Conservation (phyloP, 805 yeast species). For the Kuraishia hungarica region DNA sequence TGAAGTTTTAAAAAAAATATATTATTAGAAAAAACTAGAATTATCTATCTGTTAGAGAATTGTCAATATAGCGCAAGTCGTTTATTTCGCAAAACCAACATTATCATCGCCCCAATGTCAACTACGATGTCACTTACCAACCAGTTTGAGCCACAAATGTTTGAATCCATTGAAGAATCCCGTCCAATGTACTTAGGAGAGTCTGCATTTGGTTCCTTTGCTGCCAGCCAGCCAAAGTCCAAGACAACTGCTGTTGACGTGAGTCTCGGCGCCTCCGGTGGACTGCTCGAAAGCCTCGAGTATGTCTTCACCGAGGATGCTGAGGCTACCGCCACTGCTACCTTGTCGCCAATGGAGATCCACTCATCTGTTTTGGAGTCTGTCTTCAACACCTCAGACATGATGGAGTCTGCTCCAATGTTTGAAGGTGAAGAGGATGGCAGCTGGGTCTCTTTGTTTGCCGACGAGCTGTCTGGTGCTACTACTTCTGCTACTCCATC, state of each 20-base stretch:
- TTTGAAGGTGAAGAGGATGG: conserved; percentile 45
- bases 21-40: not conserved
- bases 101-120: conserved; percentile 6
- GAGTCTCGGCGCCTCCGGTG: not conserved
- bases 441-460: conserved; percentile 59
- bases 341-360: conserved; percentile 42
- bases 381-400: conserved; percentile 18
- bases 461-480: conserved; percentile 26
- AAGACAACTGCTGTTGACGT: not conserved
- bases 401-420: conserved; percentile 42
- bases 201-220: conserved; percentile 20
- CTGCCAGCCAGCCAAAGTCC: conserved; percentile 4
- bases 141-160: not conserved
- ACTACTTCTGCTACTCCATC: conserved; percentile 12
- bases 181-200: conserved; percentile 23
- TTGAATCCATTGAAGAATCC: not conserved
- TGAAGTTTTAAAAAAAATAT: too few relatives aligned
- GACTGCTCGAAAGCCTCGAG: not conserved
- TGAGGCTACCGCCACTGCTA: conserved; percentile 4
- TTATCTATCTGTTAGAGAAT: not conserved
- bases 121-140: not conserved
- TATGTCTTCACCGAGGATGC: not conserved
- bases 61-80: not conserved
- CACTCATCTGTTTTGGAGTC: conserved; percentile 45
- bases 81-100: not conserved